These are phyloP conservation scores for Geotrichum candidum DNA, from an alignment of 1,139 yeast species.

Conservation along the genomic window DNA sequence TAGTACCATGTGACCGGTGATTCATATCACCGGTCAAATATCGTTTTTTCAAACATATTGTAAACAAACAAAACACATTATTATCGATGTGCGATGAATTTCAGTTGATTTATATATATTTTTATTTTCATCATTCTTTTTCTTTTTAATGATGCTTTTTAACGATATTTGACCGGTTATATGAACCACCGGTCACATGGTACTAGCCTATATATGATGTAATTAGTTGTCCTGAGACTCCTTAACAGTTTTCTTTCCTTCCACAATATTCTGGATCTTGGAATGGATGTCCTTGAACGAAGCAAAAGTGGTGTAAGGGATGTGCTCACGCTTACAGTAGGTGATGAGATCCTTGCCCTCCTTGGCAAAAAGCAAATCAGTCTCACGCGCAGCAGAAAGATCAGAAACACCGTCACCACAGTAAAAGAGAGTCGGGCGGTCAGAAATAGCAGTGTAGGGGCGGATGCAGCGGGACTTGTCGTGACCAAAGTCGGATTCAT, in stretches of 20 bases:
- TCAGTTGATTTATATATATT: too few species aligned
- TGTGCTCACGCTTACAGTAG: slow-evolving; percentile 70
- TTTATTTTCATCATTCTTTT: too few species aligned
- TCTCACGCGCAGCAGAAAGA: slow-evolving; percentile 89
- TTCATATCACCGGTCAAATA: too few species aligned
- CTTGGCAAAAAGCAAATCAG: slow-evolving; percentile 89
- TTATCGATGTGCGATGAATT: too few species aligned
- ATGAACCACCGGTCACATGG: too few species aligned
- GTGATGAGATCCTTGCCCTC: slow-evolving; percentile 84
- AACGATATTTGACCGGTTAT: too few species aligned
- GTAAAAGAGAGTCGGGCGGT: slow-evolving; percentile 64
- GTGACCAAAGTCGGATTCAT: slow-evolving; percentile 86
- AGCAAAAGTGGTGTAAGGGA: slow-evolving; percentile 80
- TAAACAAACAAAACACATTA: too few species aligned
- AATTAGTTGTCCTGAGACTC: slow-evolving; percentile 17
- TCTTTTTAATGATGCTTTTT: too few species aligned
- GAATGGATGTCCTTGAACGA: slow-evolving; percentile 65
- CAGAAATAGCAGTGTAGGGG: slow-evolving; percentile 46
- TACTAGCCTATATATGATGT: not conserved
- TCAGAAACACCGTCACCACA: slow-evolving; percentile 98
- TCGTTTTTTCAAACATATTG: too few species aligned
- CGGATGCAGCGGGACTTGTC: slow-evolving; percentile 82
- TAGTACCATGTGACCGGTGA: too few species aligned
- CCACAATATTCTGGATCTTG: slow-evolving; percentile 45
- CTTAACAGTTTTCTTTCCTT: slow-evolving; percentile 41